Evolutionary conservation across 2,329 filamentous ascomycete genomes (phyloP).

Genomic region (Sporothrix brunneoviolacea): DNA sequence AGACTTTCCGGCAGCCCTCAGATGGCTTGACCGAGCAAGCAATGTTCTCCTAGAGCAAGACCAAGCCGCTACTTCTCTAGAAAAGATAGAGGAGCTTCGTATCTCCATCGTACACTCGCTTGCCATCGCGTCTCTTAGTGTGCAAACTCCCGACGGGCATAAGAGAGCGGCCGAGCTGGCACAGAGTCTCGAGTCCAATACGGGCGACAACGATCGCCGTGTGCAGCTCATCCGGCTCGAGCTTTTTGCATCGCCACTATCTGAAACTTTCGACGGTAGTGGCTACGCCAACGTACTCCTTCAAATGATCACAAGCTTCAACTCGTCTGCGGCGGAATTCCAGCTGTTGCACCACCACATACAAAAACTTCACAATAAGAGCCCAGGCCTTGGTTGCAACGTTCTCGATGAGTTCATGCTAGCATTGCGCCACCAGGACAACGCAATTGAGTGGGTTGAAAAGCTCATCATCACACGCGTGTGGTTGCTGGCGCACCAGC

Average conservation of each 20-base stretch:
- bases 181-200: slow-evolving; percentile 53
- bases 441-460: slow-evolving; percentile 56
- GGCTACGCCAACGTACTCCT: slow-evolving; percentile 48
- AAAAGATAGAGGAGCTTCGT: slow-evolving; percentile 51
- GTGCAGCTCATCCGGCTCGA: slow-evolving; percentile 64
- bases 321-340: slow-evolving; percentile 55
- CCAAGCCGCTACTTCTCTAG: slow-evolving; percentile 48
- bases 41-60: slow-evolving; percentile 50
- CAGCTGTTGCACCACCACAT: slow-evolving; percentile 62
- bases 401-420: slow-evolving; percentile 59
- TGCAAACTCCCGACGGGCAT: slow-evolving; percentile 36
- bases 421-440: slow-evolving; percentile 34
- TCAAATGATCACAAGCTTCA: slow-evolving; percentile 48
- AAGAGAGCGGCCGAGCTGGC: slow-evolving; percentile 52
- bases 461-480: slow-evolving; percentile 61
- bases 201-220: slow-evolving; percentile 54
- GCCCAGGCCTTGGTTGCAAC: slow-evolving; percentile 39
- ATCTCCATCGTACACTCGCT: slow-evolving; percentile 59
- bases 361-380: slow-evolving; percentile 54
- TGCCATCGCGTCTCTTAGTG: slow-evolving; percentile 48
- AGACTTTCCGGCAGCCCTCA: slow-evolving; percentile 49
- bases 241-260: slow-evolving; percentile 45
- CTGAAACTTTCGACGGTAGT: slow-evolving; percentile 41
- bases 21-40: slow-evolving; percentile 68
- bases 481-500: slow-evolving; percentile 52